Evolutionary conservation across 495 filamentous ascomycete species (phyloP).

Genomic region (Cercophora newfieldiana): DNA sequence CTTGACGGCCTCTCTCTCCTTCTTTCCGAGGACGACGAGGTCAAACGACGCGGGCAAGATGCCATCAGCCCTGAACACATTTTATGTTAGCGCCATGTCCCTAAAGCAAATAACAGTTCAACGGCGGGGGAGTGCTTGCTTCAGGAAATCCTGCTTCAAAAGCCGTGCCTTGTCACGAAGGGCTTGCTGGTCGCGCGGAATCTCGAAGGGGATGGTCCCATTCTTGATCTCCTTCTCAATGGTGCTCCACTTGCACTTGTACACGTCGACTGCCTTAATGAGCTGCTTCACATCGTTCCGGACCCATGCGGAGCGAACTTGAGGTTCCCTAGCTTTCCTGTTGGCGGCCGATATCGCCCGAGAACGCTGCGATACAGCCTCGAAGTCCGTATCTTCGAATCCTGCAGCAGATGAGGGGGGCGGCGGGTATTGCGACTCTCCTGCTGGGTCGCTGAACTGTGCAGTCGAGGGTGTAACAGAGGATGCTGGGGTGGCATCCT

Average conservation of each 20-base stretch:
- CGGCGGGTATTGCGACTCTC: constrained; percentile 27
- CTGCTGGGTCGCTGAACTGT: not conserved
- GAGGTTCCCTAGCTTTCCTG: constrained; percentile 34
- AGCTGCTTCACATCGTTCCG: constrained; percentile 50
- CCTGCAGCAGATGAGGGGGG: constrained; percentile 19
- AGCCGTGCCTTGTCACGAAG: constrained; percentile 69
- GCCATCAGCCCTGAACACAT: constrained; percentile 28
- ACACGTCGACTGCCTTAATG: constrained; percentile 47
- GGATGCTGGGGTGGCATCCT: constrained; percentile 11
- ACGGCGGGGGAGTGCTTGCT: constrained; percentile 40
- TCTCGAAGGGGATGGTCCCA: constrained; percentile 38
- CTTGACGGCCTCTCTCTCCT: constrained; percentile 46
- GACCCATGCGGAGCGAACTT: constrained; percentile 49
- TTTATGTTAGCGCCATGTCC: not conserved
- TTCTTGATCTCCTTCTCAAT: constrained; percentile 45
- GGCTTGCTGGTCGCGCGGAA: constrained; percentile 56
- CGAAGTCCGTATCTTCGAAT: constrained; percentile 27
- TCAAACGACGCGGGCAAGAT: constrained; percentile 51
- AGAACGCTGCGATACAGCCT: constrained; percentile 25
- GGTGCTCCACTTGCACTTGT: constrained; percentile 53
- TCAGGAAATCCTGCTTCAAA: constrained; percentile 60
- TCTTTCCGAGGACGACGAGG: constrained; percentile 47
- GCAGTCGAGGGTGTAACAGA: not conserved
- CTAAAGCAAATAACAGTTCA: not conserved
- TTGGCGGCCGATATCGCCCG: constrained; percentile 28